These are phyloP conservation scores for Pestalotiopsis sp. DNA, from an alignment of 2,329 filamentous ascomycete genomes.

Conservation along the genomic window DNA sequence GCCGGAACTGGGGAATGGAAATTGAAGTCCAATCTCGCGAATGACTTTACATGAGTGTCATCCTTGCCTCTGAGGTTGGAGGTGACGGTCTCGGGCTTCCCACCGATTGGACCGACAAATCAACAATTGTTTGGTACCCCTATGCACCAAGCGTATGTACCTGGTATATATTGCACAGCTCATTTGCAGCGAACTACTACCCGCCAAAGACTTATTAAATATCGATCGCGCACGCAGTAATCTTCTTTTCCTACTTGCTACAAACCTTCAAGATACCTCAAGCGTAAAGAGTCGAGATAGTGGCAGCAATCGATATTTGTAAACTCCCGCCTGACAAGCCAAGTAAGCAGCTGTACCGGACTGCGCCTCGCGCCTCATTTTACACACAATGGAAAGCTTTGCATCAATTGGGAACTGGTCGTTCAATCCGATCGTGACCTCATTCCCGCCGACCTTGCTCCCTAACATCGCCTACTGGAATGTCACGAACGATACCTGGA, in stretches of 20 bases:
- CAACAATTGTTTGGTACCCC: background rate
- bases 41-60: too few species aligned
- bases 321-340: background rate
- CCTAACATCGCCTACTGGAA: slow-evolving; percentile 19
- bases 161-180: background rate
- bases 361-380: background rate
- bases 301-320: background rate
- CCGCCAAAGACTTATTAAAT: background rate
- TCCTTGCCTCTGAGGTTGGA: too few species aligned
- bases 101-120: background rate
- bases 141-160: slow-evolving; percentile 6
- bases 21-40: too few species aligned
- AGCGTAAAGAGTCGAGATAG: background rate
- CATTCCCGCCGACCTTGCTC: slow-evolving; percentile 14
- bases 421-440: slow-evolving; percentile 14
- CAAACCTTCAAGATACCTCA: background rate
- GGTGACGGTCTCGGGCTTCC: too few species aligned
- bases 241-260: background rate
- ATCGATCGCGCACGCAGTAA: background rate
- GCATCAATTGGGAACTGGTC: slow-evolving; percentile 13
- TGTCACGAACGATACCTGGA: slow-evolving; percentile 14
- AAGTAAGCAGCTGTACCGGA: background rate
- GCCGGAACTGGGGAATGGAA: too few species aligned
- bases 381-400: background rate
- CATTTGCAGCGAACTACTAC: background rate